These are phyloP conservation scores for Stachybotrys echinatus DNA, from an alignment of 2,329 filamentous ascomycete species.

Conservation along the genomic window DNA sequence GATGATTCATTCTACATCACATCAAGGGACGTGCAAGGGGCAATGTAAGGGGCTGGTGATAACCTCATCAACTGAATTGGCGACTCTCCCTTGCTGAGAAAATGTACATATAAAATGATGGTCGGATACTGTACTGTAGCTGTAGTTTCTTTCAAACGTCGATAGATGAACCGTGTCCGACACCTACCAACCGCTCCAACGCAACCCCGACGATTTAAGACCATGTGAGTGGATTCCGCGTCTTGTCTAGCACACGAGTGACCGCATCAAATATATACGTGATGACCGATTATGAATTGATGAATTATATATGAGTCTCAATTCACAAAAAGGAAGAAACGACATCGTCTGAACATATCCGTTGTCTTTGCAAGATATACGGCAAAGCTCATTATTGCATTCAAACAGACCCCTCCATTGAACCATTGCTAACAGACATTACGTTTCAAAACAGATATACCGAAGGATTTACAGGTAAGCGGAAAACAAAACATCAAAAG, in stretches of 20 bases:
- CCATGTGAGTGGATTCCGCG: background rate
- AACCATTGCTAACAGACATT: background rate
- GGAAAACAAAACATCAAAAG: background rate
- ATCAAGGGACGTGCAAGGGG: no score
- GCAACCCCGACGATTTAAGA: no score
- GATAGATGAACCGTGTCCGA: no score
- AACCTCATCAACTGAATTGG: no score
- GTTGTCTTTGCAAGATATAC: background rate
- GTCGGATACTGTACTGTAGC: no score
- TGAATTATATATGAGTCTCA: background rate
- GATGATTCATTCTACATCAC: no score
- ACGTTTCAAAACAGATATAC: background rate
- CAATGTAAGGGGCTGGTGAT: no score
- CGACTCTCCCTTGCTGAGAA: no score
- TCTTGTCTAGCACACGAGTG: background rate
- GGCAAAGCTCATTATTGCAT: background rate
- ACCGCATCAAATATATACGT: no score
- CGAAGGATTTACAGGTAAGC: background rate
- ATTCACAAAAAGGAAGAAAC: constrained; percentile 1
- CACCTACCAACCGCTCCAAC: no score
- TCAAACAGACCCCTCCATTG: background rate
- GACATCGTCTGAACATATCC: background rate
- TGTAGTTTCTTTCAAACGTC: no score
- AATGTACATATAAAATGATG: no score
- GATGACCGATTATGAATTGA: background rate